A percentile compares a stretch with the other conserved stretches of the same genome.
Conservation (phyloP, 129 eudicot genomes). For the Flaveria brownii region DNA sequence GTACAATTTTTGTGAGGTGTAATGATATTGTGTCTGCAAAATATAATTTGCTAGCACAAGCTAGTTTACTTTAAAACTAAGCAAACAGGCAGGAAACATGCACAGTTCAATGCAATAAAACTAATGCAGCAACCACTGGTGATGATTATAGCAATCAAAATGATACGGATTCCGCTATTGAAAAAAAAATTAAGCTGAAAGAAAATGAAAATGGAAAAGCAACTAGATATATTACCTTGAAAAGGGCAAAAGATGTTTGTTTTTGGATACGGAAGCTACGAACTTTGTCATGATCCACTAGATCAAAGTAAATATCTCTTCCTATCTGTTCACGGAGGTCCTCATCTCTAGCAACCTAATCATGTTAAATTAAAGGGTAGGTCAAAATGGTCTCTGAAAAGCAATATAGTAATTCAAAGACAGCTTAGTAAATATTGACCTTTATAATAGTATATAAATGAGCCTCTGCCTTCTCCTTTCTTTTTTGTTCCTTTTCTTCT, state of each 20-base stretch:
- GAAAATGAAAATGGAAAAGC: background rate
- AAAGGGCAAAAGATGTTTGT: conserved; percentile 59
- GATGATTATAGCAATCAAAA: conserved; percentile 15
- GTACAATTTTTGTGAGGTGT: background rate
- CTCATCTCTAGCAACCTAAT: conserved; percentile 68
- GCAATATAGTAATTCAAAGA: background rate
- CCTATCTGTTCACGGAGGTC: conserved; percentile 83
- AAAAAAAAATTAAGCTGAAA: background rate
- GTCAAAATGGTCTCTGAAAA: conserved; percentile 11
- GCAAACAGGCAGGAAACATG: conserved; percentile 10
- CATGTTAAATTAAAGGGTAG: conserved; percentile 14
- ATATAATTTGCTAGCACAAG: background rate
- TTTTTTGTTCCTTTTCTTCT: conserved; percentile 74
- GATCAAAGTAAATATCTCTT: conserved; percentile 77
- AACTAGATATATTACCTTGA: conserved; percentile 53
- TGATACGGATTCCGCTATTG: background rate
- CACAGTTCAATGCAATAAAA: background rate
- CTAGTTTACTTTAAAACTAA: background rate
- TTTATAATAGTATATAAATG: conserved; percentile 61
- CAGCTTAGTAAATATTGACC: conserved; percentile 32
- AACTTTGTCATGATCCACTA: conserved; percentile 93
- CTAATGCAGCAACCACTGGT: conserved; percentile 7
- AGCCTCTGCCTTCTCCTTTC: conserved; percentile 65
- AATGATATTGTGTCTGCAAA: background rate
- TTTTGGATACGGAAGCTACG: conserved; percentile 80